Evolutionary conservation across 2,329 filamentous ascomycete species (phyloP), one percentile per base, ranked within the genome.

Genomic region (Sclerotinia borealis): DNA sequence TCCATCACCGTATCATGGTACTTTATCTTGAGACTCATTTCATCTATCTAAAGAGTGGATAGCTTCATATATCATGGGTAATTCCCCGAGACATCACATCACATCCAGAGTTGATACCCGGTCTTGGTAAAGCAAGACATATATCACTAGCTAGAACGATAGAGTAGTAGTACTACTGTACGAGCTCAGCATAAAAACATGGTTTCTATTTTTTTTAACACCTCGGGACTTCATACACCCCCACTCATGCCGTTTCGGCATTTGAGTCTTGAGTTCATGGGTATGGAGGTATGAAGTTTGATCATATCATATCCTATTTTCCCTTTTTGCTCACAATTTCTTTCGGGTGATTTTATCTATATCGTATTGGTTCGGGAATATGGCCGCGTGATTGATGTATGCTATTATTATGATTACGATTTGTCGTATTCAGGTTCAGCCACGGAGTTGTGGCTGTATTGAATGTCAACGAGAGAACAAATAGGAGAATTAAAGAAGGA

Each of bases 101-200:
- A n/a, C n/a, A n/a, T n/a, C n/a, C n/a, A 19, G 29, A 25, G 19
- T 45, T 45, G 39, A 34, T 56, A 34, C 39, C 54, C 54, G 39
- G 54, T 56, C 39, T 45, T 56, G 39, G 52, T 56, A 56, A 56
- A 45, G 52, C 54, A 34, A 56, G 39, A 56, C 54, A 56, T 56
- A 45, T 39, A 36, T 45, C n/a, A 34, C 39, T 58, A 45, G 39
- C 27, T 37, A 19, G 39, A 43, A 31, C 7, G 19, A 55, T 43
- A 17, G 52, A 29, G 54, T 58, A 58, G 54, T 25, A 25, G 54
- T 45, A 34, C 39, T 58, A 58, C 54, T 25, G 39, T 58, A 19
- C 22, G 39, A 45, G 13, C 7, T 10, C 13, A 34, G 27, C 17
- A 31, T 43, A 37, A 27, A 45, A 34, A 45, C n/a, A 58, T 58